These are phyloP conservation scores for Suhomyces bolitotheri DNA, from an alignment of 1,139 yeast species.

Conservation along the genomic window DNA sequence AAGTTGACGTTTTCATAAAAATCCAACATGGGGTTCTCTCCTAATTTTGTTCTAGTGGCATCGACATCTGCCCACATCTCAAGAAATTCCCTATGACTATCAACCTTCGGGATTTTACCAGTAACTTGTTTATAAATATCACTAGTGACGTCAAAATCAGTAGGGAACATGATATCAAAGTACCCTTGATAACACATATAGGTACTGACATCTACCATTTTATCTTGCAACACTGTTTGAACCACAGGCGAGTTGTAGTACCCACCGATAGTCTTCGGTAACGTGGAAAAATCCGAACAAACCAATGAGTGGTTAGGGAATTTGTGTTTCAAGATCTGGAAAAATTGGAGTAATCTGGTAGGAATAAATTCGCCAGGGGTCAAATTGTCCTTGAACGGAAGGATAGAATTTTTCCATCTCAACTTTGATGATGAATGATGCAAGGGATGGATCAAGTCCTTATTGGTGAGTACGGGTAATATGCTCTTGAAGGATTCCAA, in stretches of 20 bases:
- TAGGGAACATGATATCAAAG: conserved; percentile 85
- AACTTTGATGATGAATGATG: conserved; percentile 37
- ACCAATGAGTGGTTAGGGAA: conserved; percentile 78
- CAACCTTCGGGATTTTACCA: conserved; percentile 57
- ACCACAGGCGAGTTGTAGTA: conserved; percentile 77
- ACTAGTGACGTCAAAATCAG: conserved; percentile 66
- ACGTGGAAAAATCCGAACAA: conserved; percentile 69
- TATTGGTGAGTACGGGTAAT: conserved; percentile 32
- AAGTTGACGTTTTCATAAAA: conserved; percentile 79
- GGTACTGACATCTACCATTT: conserved; percentile 68
- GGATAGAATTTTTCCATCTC: conserved; percentile 30
- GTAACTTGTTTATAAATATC: conserved; percentile 65
- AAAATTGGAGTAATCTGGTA: conserved; percentile 66
- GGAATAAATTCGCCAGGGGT: conserved; percentile 82
- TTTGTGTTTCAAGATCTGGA: conserved; percentile 59
- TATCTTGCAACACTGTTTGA: conserved; percentile 69
- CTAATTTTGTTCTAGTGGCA: conserved; percentile 67
- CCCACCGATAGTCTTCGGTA: conserved; percentile 64
- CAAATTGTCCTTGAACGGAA: conserved; percentile 67
- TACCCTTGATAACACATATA: conserved; percentile 84
- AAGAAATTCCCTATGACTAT: conserved; percentile 65
- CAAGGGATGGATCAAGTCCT: conserved; percentile 43
- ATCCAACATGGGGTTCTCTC: conserved; percentile 87
- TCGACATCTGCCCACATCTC: conserved; percentile 72
- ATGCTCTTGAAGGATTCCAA: conserved; percentile 29